Evolutionary conservation across 495 filamentous ascomycete genomes (phyloP), one percentile per base, ranked within the genome.

Genomic region (Talaromyces adpressus): DNA sequence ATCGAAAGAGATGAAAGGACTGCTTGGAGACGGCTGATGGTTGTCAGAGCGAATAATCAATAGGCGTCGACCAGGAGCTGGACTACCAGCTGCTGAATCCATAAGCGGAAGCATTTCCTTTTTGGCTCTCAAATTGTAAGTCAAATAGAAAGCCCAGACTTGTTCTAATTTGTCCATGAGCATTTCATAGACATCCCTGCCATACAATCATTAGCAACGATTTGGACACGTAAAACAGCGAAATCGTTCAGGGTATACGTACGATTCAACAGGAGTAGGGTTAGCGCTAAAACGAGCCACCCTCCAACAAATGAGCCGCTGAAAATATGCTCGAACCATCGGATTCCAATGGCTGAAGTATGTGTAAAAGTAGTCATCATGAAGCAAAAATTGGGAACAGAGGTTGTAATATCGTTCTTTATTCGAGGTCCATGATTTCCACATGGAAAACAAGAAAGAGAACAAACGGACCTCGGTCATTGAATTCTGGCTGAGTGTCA

Each of bases 291-390:
- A 91, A 62, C 94, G 81, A 62, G 87, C 94, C 12, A 98, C 70
- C 45, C 95, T 87, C 94, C 94, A 98, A 75, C 93, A 96, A 16
- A 97, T 72, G 39, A 98, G 72, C 41, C 94, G 91, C 86, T 97
- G 94, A 70, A 87, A 98, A 73, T 98, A 98, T 18, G 92, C 90
- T 64, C 94, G 85, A 29, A 97, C 92, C 94, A 98, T 97, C 1
- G 94, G 94, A 75, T 93, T 97, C 94, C 94, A 98, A 71, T 97
- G 92, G 70, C 88, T 92, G 77, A 98, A 98, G 66, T 92, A 86
- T 62, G 84, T 86, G 57, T 91, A 86, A 72, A 97, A 98, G 16
- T 87, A 79, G 45, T 88, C 82, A 64, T 89, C 87, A 25, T 86
- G 81, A n/a, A 98, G 70, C 32, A 98, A 77, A 81, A 95, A 95